phyloP scores from a whole-genome alignment of 2,329 filamentous ascomycete genomes.

The Exserohilum rostratum region DNA sequence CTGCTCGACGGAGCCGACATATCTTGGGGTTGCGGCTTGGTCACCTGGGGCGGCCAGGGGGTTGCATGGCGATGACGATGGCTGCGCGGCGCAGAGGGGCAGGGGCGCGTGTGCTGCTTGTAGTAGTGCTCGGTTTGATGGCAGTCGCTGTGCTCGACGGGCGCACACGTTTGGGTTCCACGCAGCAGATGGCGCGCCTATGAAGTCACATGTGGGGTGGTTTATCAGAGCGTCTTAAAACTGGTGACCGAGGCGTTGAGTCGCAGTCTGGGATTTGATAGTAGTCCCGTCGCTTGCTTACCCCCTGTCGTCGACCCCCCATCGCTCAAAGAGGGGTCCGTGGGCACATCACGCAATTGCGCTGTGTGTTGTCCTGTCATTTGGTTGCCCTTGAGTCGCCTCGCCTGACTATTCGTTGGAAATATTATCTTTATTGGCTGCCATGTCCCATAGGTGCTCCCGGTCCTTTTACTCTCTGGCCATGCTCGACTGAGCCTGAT shows the following conservation, averaged over 20 bases:
- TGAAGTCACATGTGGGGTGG: slow-evolving; percentile 14
- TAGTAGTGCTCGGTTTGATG: background rate
- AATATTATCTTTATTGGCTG: too few species aligned
- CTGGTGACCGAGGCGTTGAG: background rate
- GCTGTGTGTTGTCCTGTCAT: too few species aligned
- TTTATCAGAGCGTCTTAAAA: background rate
- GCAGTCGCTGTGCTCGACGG: slow-evolving; percentile 3
- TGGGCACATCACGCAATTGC: background rate
- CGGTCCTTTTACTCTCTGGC: too few species aligned
- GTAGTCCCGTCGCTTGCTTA: slow-evolving; percentile 1
- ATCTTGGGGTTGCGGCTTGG: slow-evolving; percentile 18
- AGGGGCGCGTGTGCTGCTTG: background rate
- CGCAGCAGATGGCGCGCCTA: background rate
- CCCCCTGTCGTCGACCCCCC: slow-evolving; percentile 2
- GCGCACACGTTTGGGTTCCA: background rate
- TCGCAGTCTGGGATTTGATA: background rate
- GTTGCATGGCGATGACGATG: slow-evolving; percentile 34
- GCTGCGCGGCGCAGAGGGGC: slow-evolving; percentile 20
- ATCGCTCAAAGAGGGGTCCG: slow-evolving; percentile 1
- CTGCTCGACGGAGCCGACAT: slow-evolving; percentile 45
- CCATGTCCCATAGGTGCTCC: too few species aligned
- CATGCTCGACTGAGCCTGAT: too few species aligned
- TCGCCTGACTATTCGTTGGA: too few species aligned
- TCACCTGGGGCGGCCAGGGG: slow-evolving; percentile 33
- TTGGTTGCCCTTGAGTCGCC: too few species aligned